Conservation (phyloP, 768 basidiomycete genomes). For the Pleurotus citrinopileatus region DNA sequence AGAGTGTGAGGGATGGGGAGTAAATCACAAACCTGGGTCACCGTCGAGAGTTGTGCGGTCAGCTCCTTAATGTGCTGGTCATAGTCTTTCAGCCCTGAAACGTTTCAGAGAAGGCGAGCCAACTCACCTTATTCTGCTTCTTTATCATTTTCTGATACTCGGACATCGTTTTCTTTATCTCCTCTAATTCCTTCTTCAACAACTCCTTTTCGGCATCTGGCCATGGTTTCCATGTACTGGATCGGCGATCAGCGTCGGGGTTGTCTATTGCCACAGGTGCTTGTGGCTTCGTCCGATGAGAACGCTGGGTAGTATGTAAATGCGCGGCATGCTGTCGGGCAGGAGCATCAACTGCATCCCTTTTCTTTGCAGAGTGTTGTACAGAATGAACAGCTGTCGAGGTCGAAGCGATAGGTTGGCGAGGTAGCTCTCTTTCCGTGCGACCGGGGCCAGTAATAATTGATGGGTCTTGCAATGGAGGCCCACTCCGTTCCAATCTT, state of each 20-base stretch:
- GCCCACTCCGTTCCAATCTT: not conserved
- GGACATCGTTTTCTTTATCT: constrained; percentile 43
- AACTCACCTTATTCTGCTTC: constrained; percentile 56
- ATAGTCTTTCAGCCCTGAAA: constrained; percentile 1
- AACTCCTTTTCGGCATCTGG: constrained; percentile 49
- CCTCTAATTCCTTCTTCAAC: constrained; percentile 56
- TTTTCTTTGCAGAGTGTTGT: not conserved
- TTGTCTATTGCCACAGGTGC: not conserved
- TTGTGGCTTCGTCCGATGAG: not conserved
- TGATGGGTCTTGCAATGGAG: not conserved
- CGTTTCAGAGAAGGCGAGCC: not conserved
- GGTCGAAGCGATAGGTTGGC: not conserved
- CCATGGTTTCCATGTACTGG: constrained; percentile 1
- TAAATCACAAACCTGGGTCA: constrained; percentile 31
- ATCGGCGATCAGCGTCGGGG: not conserved
- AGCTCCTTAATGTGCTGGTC: constrained; percentile 52
- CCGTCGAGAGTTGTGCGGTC: constrained; percentile 36
- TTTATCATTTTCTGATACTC: constrained; percentile 49
- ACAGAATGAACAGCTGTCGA: not conserved
- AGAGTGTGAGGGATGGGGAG: not conserved
- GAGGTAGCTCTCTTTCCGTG: not conserved
- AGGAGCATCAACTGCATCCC: not conserved
- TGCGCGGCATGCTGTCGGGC: not conserved
- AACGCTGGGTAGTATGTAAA: not conserved
- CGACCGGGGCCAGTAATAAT: not conserved